Conservation (phyloP, 108 stramenopile species). For the Cyclotella kingstonii region DNA sequence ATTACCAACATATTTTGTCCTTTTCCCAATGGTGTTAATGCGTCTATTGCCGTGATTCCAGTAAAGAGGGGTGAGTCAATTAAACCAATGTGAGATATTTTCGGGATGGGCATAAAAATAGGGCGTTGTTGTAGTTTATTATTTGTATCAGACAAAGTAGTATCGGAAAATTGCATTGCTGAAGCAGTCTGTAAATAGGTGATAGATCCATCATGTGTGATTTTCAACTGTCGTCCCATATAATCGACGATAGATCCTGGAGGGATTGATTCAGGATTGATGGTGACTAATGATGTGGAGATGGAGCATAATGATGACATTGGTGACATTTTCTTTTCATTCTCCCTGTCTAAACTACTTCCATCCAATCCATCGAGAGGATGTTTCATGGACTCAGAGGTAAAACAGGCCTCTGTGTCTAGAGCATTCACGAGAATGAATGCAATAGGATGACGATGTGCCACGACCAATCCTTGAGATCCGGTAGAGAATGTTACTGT, state of each 20-base stretch:
- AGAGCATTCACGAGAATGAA: slow-evolving; percentile 57
- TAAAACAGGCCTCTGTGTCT: not conserved
- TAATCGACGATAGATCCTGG: slow-evolving; percentile 53
- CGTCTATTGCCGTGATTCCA: slow-evolving; percentile 83
- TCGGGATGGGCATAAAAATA: slow-evolving; percentile 81
- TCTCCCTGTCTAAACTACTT: not conserved
- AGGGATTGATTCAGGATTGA: slow-evolving; percentile 38
- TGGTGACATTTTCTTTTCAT: slow-evolving; percentile 18
- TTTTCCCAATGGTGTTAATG: slow-evolving; percentile 82
- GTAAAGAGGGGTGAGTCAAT: slow-evolving; percentile 84
- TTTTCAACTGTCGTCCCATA: slow-evolving; percentile 30
- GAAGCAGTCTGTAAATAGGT: slow-evolving; percentile 1
- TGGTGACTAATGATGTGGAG: slow-evolving; percentile 20
- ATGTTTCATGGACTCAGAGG: not conserved
- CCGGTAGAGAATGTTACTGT: slow-evolving; percentile 49
- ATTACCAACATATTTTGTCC: slow-evolving; percentile 90
- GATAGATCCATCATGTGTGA: slow-evolving; percentile 21
- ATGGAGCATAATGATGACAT: slow-evolving; percentile 29
- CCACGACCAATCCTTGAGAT: slow-evolving; percentile 61
- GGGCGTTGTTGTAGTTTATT: too few species aligned
- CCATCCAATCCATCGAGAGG: too few species aligned
- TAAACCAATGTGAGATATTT: slow-evolving; percentile 80
- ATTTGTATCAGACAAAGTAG: slow-evolving; percentile 1
- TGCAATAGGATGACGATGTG: slow-evolving; percentile 78
- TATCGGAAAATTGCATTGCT: not conserved